Evolutionary conservation across 2,329 filamentous ascomycete species (phyloP).

Genomic region (Ascochyta fabae): DNA sequence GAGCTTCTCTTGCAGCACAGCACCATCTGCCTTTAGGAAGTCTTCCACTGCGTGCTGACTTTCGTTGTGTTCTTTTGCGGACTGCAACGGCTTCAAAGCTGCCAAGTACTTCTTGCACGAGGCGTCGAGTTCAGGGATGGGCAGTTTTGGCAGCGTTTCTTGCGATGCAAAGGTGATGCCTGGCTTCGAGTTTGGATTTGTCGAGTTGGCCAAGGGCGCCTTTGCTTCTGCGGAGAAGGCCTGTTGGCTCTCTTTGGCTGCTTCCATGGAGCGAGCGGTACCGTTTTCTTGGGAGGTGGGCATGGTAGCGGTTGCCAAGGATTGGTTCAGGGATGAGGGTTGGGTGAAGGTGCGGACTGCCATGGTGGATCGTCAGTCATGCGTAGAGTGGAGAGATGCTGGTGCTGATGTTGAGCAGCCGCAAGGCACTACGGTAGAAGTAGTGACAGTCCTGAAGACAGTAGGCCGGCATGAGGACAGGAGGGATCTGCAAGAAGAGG

Average conservation of each 20-base stretch:
- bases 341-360: slow-evolving; percentile 74
- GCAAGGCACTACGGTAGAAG: slow-evolving; percentile 88
- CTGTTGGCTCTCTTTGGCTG: slow-evolving; percentile 61
- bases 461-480: slow-evolving; percentile 72
- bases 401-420: slow-evolving; percentile 82
- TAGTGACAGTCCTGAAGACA: slow-evolving; percentile 89
- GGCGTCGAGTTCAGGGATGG: slow-evolving; percentile 84
- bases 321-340: slow-evolving; percentile 75
- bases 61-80: slow-evolving; percentile 79
- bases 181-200: slow-evolving; percentile 64
- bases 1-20: slow-evolving; percentile 83
- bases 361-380: slow-evolving; percentile 62
- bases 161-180: slow-evolving; percentile 90
- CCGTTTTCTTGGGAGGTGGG: slow-evolving; percentile 48
- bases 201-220: slow-evolving; percentile 56
- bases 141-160: slow-evolving; percentile 86
- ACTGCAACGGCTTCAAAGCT: slow-evolving; percentile 81
- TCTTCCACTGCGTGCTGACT: slow-evolving; percentile 80
- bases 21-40: slow-evolving; percentile 81
- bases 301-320: slow-evolving; percentile 53
- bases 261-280: slow-evolving; percentile 53
- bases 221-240: slow-evolving; percentile 55
- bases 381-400: slow-evolving; percentile 77
- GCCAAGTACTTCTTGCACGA: slow-evolving; percentile 81
- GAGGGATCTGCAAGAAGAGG: slow-evolving; percentile 24